Percentiles rank a stretch among this genome's conserved stretches.
Evolutionary conservation across 352 stramenopile species (phyloP).

Genomic region (Pythium phragmiticola): DNA sequence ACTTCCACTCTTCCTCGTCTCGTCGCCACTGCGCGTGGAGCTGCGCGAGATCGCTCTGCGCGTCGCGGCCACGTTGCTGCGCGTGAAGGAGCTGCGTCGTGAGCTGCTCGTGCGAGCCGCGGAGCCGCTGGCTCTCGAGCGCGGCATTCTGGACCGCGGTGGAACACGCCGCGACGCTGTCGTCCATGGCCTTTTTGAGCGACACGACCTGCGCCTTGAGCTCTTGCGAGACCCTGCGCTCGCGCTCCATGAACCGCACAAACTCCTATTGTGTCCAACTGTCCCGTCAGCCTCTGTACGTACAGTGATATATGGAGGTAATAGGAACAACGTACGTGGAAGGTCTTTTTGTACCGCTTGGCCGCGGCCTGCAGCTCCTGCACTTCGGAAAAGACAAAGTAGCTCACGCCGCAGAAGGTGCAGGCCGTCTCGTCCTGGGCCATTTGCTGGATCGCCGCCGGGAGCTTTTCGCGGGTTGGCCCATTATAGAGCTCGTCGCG

Average conservation of each 20-base stretch:
- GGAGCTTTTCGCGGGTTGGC: constrained; percentile 53
- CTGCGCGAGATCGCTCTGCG: constrained; percentile 20
- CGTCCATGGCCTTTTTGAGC: constrained; percentile 41
- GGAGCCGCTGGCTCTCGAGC: constrained; percentile 28
- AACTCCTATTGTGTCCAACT: constrained; percentile 36
- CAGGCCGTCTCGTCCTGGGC: constrained; percentile 69
- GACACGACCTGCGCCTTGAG: constrained; percentile 38
- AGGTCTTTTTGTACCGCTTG: constrained; percentile 71
- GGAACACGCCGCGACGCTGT: constrained; percentile 22
- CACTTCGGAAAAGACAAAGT: constrained; percentile 85
- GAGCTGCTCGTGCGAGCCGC: constrained; percentile 7
- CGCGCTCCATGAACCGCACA: constrained; percentile 62
- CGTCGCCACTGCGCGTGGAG: constrained; percentile 31
- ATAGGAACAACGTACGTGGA: constrained; percentile 37
- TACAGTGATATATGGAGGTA: background rate
- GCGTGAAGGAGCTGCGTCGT: constrained; percentile 23
- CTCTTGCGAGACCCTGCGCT: constrained; percentile 41
- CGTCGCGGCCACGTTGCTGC: constrained; percentile 23
- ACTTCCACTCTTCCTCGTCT: constrained; percentile 40
- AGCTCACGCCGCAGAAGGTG: constrained; percentile 84
- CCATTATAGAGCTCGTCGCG: constrained; percentile 68
- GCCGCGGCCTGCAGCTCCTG: constrained; percentile 67
- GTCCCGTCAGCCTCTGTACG: background rate
- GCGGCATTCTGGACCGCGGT: constrained; percentile 24
- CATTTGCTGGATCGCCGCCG: constrained; percentile 68